phyloP scores from a whole-genome alignment of 2,329 filamentous ascomycete genomes.

The Cyclaneusma minus region DNA sequence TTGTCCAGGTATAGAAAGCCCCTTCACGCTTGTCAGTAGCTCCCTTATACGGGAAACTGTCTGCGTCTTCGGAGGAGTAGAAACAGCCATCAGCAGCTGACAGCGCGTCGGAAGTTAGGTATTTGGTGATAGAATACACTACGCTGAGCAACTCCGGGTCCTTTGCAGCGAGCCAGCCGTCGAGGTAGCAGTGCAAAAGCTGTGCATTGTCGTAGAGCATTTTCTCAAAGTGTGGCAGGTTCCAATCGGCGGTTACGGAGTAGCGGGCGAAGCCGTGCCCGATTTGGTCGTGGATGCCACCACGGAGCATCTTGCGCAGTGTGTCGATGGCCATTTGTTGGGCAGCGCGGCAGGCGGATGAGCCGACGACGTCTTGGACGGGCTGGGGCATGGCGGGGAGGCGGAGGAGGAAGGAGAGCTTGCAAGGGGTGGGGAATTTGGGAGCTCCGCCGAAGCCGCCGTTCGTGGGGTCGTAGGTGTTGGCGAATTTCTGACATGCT shows the following conservation, averaged over 20 bases:
- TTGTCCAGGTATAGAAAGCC: constrained; percentile 88
- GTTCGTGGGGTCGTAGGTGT: constrained; percentile 63
- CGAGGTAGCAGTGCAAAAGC: constrained; percentile 67
- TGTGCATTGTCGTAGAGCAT: constrained; percentile 89
- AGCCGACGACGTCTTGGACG: constrained; percentile 78
- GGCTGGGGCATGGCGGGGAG: constrained; percentile 55
- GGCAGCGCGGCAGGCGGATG: constrained; percentile 57
- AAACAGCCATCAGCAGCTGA: constrained; percentile 58
- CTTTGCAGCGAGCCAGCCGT: constrained; percentile 52
- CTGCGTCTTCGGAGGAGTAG: constrained; percentile 78
- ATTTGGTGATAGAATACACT: constrained; percentile 73
- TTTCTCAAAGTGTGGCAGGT: constrained; percentile 91
- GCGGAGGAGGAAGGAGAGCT: constrained; percentile 67
- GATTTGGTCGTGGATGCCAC: constrained; percentile 59
- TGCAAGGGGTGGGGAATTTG: constrained; percentile 82
- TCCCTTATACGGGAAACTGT: constrained; percentile 59
- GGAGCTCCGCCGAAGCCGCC: constrained; percentile 70
- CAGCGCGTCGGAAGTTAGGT: constrained; percentile 60
- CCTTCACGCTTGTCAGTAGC: constrained; percentile 78
- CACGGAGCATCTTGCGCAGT: constrained; percentile 59
- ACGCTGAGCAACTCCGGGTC: constrained; percentile 61
- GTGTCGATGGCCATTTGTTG: constrained; percentile 70
- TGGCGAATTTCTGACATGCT: constrained; percentile 65
- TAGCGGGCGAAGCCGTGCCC: constrained; percentile 72
- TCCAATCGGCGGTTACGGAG: constrained; percentile 85